Base-by-base conservation (phyloP, 1,284 basidiomycete genomes). In the Polyporus tsugae region DNA sequence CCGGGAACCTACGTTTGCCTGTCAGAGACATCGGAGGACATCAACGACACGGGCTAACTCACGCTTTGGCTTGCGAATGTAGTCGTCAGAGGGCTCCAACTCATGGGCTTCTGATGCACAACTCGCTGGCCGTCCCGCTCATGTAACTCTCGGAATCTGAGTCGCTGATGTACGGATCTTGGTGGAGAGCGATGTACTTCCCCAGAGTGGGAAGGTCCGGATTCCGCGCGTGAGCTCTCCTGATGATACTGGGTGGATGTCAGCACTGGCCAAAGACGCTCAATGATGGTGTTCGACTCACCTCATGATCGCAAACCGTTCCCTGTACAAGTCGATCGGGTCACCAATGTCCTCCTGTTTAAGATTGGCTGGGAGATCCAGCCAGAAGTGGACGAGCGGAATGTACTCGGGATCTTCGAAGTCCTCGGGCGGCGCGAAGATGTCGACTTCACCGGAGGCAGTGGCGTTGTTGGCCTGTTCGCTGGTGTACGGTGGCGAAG, bases 281-380 rank as follows among this genome's bases (percentile, higher is more conserved):
- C 6, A n/a, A 7, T 22, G 19, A 33, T 5, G 42, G n/a, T 2
- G 25, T 33, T 19, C 60, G 39, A 33, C 60, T 46, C 41, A 61
- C 60, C 19, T 29, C 15, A 17, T 61, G 42, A 61, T 25, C 15
- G 60, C 60, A 33, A 33, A 25, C 25, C 41, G 41, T 39, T 61
- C 60, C 60, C 44, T 33, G 7, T 46, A 61, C 33, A 52, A 39
- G 35, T 49, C n/a, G 9, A 62, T n/a, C 35, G 61, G 61, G 36
- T 49, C 46, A 10, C 33, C 33, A 7, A 52, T 62, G 7, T 36
- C 46, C 7, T 62, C 61, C 44, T 53, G 61, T 22, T 62, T 62
- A 35, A 52, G 44, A n/a, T 62, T 44, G 10, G 35, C 61, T 2
- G 19, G 10, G 29, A 62, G 44, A 52, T 62, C 46, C 0, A 62